Base-by-base conservation (phyloP, 2,329 filamentous ascomycete genomes). In the Fusarium cicatricum region DNA sequence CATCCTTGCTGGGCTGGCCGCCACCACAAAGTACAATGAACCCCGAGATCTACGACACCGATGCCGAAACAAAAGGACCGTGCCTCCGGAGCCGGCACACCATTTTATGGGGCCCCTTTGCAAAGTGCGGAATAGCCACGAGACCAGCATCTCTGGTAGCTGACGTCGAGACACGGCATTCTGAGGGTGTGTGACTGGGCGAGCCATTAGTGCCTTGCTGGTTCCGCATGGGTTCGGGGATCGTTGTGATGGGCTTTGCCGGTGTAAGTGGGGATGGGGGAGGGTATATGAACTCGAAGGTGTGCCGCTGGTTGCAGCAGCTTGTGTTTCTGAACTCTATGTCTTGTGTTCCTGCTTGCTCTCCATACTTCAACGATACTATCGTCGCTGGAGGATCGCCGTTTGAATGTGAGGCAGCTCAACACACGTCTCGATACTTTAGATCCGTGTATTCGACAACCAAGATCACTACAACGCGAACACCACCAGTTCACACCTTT, bases 201-300 rank as follows among this genome's bases (percentile, higher is more conserved):
- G 16, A n/a, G 21, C 29, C 17, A 23, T 12, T 16, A 17, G 33
- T 32, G 26, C 5, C 21, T 28, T 32, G 16, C n/a, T 38, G 28
- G 26, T 46, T 61, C 39, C 29, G 46, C 45, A 31, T 58, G 57
- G 44, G 45, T 53, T 66, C 61, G 64, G 64, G 21, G 64, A 67
- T 60, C 52, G 52, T 52, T 34, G 33, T 38, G 37, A 44, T 19
- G 26, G 21, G 44, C 11, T 19, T 40, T 36, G 51, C 11, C 12
- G 49, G 54, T 65, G 52, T 56, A 63, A 50, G 41, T 66, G 44
- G 60, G 44, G 58, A 52, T 54, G 31, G 36, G 29, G 34, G 19
- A 26, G 28, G 36, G 45, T 66, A 66, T 66, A 66, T 64, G 41
- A 58, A 8, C 11, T 43, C 17, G 32, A 36, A 32, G 9, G 23